Conservation (phyloP, 768 basidiomycete genomes). For the Rhodotorula paludigena region DNA sequence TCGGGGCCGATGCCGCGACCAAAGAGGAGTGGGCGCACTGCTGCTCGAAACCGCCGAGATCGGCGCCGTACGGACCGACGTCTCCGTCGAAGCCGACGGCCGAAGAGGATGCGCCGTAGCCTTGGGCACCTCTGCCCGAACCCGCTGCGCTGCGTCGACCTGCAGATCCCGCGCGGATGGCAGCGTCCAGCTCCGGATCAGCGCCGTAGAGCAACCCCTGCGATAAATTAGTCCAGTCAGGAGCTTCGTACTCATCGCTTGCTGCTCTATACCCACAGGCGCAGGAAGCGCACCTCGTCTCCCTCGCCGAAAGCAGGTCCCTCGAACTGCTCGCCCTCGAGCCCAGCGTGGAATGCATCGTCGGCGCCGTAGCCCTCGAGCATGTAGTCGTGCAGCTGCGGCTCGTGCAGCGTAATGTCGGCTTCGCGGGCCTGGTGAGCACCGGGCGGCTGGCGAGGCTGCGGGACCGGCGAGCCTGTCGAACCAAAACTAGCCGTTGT, state of each 20-base stretch:
- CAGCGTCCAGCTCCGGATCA: conserved; percentile 24
- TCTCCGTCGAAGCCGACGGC: neutral
- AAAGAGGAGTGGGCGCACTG: conserved; percentile 6
- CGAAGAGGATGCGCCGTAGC: conserved; percentile 7
- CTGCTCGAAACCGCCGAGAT: conserved; percentile 7
- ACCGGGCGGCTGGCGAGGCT: neutral
- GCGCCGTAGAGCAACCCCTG: conserved; percentile 32
- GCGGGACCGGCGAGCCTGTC: neutral
- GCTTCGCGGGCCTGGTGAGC: conserved; percentile 22
- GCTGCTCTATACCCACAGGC: too few species aligned
- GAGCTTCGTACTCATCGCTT: too few species aligned
- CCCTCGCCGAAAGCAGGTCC: conserved; percentile 18
- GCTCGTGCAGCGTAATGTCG: conserved; percentile 34
- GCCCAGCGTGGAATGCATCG: neutral
- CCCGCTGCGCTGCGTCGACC: conserved; percentile 1
- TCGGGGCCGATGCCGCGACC: neutral
- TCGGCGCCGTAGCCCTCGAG: neutral
- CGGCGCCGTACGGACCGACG: neutral
- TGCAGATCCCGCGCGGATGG: conserved; percentile 1
- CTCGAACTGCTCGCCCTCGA: conserved; percentile 9
- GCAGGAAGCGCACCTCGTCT: conserved; percentile 3
- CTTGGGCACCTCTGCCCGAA: neutral
- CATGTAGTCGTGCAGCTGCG: conserved; percentile 33
- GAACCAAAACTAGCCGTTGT: too few species aligned
- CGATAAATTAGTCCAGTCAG: too few species aligned